Base-by-base conservation (phyloP, 1,139 yeast genomes). In the Zhuliangozyma blackwelliae region DNA sequence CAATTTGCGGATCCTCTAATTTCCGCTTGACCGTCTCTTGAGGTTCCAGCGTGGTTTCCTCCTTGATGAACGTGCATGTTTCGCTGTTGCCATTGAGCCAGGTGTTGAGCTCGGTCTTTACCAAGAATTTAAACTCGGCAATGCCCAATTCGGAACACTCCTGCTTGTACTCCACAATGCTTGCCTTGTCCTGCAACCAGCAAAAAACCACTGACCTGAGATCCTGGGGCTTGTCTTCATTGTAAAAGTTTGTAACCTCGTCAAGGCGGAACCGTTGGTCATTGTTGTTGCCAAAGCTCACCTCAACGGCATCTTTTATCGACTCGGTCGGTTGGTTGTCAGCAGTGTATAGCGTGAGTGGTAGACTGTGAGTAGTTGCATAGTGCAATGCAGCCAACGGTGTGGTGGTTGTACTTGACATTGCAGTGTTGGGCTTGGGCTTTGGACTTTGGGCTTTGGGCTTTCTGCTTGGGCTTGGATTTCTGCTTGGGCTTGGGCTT, bases 151-250 rank as follows among this genome's bases (percentile, higher is more conserved):
- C 76, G 46, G 79, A 80, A 49, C 96, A 86, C 36, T 76, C 81
- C 20, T 80, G 75, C 45, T 88, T 76, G 55, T 92, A 90, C 41
- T 89, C 96, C 10, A 96, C 82, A 36, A 89, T 84, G 29, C 83
- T 77, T 27, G 84, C 70, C 40, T 86, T 89, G 43, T 77, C 81
- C 46, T 79, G 78, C 25, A 82, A 46, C 94, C 96, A 92, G 48
- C 95, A 85, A 54, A 88, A 88, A 28, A 80, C 73, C 4, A 87
- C 81, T 1, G 84, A 77, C 45, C 78, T 66, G 40, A 86, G 63
- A n/a, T 72, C 65, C 35, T 82, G 70, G 13, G 63, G 60, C 11
- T 56, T 60, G 32, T 66, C 78, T 35, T 79, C 82, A 35, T 76
- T 68, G 42, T 65, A 64, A 50, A 84, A 83, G 40, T 75, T 72